These are phyloP conservation scores for Dipodascus geniculatus DNA, from an alignment of 805 yeast genomes.

Conservation along the genomic window DNA sequence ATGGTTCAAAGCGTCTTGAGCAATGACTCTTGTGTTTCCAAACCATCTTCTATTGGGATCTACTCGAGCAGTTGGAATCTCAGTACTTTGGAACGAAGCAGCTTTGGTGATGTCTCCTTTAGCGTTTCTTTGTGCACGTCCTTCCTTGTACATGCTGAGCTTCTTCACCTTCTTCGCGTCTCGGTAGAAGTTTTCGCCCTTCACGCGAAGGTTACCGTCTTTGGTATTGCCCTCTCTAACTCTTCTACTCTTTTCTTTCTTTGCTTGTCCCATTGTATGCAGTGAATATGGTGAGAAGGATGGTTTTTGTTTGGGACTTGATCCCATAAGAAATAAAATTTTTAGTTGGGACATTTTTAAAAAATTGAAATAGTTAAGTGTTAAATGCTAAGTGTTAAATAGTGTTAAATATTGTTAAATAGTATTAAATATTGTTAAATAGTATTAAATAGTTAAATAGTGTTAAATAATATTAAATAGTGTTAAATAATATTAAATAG, in stretches of 20 bases:
- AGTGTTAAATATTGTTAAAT: no score
- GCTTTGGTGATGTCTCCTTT: slow-evolving; percentile 80
- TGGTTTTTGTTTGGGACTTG: no score
- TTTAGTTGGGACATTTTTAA: no score
- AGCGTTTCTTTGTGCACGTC: slow-evolving; percentile 77
- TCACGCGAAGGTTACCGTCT: slow-evolving; percentile 85
- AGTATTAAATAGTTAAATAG: no score
- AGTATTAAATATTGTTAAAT: no score
- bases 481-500: no score
- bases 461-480: no score
- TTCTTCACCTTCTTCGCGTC: slow-evolving; percentile 89
- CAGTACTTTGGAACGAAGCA: slow-evolving; percentile 78
- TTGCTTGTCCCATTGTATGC: slow-evolving; percentile 71
- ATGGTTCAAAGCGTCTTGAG: slow-evolving; percentile 91
- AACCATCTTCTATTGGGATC: slow-evolving; percentile 97
- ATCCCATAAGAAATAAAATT: no score
- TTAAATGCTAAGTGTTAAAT: no score
- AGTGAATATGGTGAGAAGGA: not conserved
- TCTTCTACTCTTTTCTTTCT: slow-evolving; percentile 84
- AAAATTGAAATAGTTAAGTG: no score
- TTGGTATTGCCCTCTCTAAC: slow-evolving; percentile 67
- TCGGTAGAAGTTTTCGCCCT: slow-evolving; percentile 90
- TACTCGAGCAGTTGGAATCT: slow-evolving; percentile 82
- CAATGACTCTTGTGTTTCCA: slow-evolving; percentile 93
- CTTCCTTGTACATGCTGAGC: slow-evolving; percentile 86